phyloP scores from a whole-genome alignment of 768 basidiomycete genomes.

The Mycena olivaceomarginata region DNA sequence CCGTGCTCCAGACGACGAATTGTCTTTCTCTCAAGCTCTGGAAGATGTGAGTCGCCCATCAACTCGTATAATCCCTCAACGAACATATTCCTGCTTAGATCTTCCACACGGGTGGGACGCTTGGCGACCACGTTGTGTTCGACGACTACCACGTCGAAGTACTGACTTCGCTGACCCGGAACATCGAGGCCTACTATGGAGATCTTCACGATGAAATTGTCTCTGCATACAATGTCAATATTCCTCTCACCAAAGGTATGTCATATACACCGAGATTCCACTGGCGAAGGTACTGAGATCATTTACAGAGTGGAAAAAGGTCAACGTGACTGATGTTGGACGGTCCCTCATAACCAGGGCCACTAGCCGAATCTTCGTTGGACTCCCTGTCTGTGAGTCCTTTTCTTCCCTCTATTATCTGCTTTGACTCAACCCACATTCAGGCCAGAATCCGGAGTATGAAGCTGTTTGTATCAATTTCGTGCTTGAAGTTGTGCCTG shows the following conservation, averaged over 20 bases:
- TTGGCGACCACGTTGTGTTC: slow-evolving; percentile 16
- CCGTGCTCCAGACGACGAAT: slow-evolving; percentile 11
- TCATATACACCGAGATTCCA: background rate
- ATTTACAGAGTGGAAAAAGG: slow-evolving; percentile 16
- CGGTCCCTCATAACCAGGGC: slow-evolving; percentile 11
- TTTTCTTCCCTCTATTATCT: background rate
- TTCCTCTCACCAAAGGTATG: slow-evolving; percentile 13
- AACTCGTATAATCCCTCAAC: background rate
- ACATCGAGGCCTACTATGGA: slow-evolving; percentile 17
- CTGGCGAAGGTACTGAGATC: background rate
- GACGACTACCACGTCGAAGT: slow-evolving; percentile 16
- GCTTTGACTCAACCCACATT: background rate
- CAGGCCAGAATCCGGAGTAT: slow-evolving; percentile 16
- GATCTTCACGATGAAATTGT: slow-evolving; percentile 20
- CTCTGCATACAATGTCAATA: slow-evolving; percentile 6
- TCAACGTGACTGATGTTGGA: slow-evolving; percentile 10
- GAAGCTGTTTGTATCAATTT: slow-evolving; percentile 13
- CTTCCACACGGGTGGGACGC: slow-evolving; percentile 13
- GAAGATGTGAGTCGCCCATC: slow-evolving; percentile 14
- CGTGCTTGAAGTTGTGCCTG: slow-evolving; percentile 8
- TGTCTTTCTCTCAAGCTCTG: slow-evolving; percentile 8
- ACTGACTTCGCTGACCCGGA: slow-evolving; percentile 14
- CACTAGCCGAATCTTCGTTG: slow-evolving; percentile 10
- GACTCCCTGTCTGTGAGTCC: slow-evolving; percentile 14
- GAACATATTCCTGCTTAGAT: slow-evolving; percentile 4